Percentiles rank a stretch among this genome's conserved stretches.
These are phyloP conservation scores for Hyphopichia fennica DNA, from an alignment of 1,139 yeast species.

Conservation along the genomic window DNA sequence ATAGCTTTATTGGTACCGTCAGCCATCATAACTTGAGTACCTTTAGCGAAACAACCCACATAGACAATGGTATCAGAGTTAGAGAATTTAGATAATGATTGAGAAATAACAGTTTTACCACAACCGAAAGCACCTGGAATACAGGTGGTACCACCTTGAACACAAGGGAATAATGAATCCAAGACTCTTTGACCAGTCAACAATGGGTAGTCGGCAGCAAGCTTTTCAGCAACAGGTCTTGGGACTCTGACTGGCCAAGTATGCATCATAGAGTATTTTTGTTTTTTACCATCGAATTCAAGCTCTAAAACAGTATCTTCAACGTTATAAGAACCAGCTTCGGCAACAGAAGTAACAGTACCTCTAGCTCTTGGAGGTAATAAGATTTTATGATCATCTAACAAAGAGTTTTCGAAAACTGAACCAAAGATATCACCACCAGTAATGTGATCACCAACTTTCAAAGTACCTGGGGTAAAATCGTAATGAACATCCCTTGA, in stretches of 20 bases:
- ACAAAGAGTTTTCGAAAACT: constrained; percentile 87
- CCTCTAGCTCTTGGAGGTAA: constrained; percentile 99
- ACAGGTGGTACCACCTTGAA: constrained; percentile 99
- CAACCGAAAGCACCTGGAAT: constrained; percentile 99
- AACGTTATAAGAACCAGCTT: constrained; percentile 85
- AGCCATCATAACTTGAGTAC: constrained; percentile 43
- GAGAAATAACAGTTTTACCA: constrained; percentile 98
- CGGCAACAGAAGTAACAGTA: constrained; percentile 87
- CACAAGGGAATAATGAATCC: constrained; percentile 97
- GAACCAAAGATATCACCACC: constrained; percentile 98
- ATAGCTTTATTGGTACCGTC: constrained; percentile 33
- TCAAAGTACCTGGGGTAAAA: constrained; percentile 74
- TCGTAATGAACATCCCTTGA: constrained; percentile 81
- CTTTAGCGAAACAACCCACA: constrained; percentile 63
- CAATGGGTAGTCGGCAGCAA: constrained; percentile 90
- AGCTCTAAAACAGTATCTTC: constrained; percentile 89
- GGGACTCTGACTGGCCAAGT: constrained; percentile 99
- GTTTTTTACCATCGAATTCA: constrained; percentile 87
- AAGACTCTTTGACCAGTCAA: constrained; percentile 98
- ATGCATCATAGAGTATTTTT: constrained; percentile 89
- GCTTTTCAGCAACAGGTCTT: constrained; percentile 94
- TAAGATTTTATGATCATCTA: constrained; percentile 89
- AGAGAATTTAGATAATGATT: constrained; percentile 93
- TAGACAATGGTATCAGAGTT: constrained; percentile 95
- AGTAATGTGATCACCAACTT: constrained; percentile 95